Conservation (phyloP, 2,329 filamentous ascomycete genomes). For the Chrysoporthe cubensis region DNA sequence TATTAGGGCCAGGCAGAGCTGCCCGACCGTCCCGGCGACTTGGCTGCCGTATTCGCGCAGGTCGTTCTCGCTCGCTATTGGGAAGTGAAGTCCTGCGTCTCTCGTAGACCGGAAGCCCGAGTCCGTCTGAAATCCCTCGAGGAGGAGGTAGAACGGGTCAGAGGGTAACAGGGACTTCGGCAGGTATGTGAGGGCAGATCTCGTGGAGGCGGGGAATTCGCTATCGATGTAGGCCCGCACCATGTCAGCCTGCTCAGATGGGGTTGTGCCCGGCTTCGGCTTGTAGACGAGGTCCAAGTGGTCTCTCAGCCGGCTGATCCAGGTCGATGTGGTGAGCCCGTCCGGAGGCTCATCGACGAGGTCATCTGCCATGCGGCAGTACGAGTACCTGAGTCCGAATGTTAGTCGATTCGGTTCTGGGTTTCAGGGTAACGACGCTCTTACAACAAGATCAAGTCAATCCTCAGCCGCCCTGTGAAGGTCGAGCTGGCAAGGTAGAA, state of each 20-base stretch:
- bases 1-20: conserved; percentile 69
- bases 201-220: conserved; percentile 56
- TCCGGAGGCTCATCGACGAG: conserved; percentile 67
- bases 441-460: conserved; percentile 68
- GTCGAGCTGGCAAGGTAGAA: conserved; percentile 74
- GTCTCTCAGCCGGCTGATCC: conserved; percentile 60
- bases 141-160: conserved; percentile 64
- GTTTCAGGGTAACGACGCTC: conserved; percentile 30
- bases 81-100: conserved; percentile 42
- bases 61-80: conserved; percentile 62
- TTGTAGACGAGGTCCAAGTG: conserved; percentile 61
- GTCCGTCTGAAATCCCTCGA: conserved; percentile 73
- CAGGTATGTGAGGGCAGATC: conserved; percentile 61
- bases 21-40: conserved; percentile 74
- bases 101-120: conserved; percentile 51
- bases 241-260: conserved; percentile 27
- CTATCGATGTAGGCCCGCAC: conserved; percentile 43
- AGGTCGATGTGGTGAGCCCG: conserved; percentile 55
- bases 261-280: conserved; percentile 33
- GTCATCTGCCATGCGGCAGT: conserved; percentile 75
- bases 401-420: conserved; percentile 21
- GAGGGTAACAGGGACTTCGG: conserved; percentile 60
- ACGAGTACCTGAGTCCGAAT: conserved; percentile 62
- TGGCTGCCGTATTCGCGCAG: conserved; percentile 66
- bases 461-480: conserved; percentile 69